Percentiles rank a stretch among this genome's conserved stretches.
Evolutionary conservation across 2,329 filamentous ascomycete genomes (phyloP).

Genomic region (Fusarium cicatricum): DNA sequence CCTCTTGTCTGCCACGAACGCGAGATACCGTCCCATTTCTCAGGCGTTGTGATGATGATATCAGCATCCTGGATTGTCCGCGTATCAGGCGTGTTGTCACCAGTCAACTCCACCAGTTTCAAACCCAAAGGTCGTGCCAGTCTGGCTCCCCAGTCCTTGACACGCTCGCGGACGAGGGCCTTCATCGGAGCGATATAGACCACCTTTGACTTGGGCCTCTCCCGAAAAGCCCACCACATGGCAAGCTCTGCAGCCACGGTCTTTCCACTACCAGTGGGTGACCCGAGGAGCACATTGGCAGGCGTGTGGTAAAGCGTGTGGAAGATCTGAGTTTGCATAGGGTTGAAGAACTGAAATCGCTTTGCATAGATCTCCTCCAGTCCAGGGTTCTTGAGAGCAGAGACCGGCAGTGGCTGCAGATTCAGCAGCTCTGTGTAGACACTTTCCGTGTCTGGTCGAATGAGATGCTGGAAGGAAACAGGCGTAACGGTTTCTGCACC

Average conservation of each 20-base stretch:
- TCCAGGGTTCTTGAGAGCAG: constrained; percentile 84
- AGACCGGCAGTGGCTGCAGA: constrained; percentile 86
- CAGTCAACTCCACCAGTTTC: constrained; percentile 93
- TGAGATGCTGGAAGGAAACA: constrained; percentile 97
- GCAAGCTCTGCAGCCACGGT: constrained; percentile 95
- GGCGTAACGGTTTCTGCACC: constrained; percentile 95
- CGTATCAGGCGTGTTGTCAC: constrained; percentile 97
- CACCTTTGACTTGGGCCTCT: constrained; percentile 93
- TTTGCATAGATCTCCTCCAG: constrained; percentile 89
- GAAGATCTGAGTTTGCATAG: constrained; percentile 99
- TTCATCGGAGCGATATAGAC: constrained; percentile 99
- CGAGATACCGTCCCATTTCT: constrained; percentile 99
- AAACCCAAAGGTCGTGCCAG: constrained; percentile 84
- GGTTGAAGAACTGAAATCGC: constrained; percentile 96
- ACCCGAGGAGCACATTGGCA: constrained; percentile 92
- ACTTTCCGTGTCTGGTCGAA: constrained; percentile 95
- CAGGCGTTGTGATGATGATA: constrained; percentile 98
- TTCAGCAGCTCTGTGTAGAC: constrained; percentile 95
- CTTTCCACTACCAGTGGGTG: constrained; percentile 96
- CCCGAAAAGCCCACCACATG: constrained; percentile 99
- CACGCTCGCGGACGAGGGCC: constrained; percentile 92
- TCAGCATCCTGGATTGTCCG: constrained; percentile 94
- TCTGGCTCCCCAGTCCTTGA: constrained; percentile 90
- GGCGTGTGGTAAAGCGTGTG: constrained; percentile 94
- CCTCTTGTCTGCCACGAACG: constrained; percentile 98